These are phyloP conservation scores for Cladophialophora exuberans DNA, from an alignment of 2,329 filamentous ascomycete species.

Conservation along the genomic window DNA sequence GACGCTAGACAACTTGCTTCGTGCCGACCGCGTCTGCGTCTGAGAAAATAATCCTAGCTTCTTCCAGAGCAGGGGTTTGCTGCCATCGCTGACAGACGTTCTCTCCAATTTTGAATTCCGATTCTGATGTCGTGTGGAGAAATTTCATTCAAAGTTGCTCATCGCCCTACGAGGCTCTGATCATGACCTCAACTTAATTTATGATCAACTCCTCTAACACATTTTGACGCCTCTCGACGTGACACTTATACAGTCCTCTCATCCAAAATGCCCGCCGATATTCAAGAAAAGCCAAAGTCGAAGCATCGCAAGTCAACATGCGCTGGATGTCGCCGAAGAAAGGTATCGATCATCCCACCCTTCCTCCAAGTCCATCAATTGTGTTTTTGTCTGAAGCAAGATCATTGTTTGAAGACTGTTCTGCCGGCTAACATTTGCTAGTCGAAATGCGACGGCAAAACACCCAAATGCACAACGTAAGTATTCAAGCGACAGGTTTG, in stretches of 20 bases:
- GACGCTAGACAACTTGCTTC: constrained; percentile 7
- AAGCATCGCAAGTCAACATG: constrained; percentile 34
- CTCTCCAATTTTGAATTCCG: constrained; percentile 19
- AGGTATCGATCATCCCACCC: constrained; percentile 23
- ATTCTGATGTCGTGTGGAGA: constrained; percentile 21
- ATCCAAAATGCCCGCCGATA: constrained; percentile 22
- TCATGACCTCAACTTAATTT: constrained; percentile 10
- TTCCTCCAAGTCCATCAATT: background rate
- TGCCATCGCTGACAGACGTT: constrained; percentile 18
- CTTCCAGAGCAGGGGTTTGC: constrained; percentile 1
- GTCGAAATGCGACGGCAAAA: constrained; percentile 34
- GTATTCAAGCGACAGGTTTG: background rate
- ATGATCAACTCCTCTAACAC: background rate
- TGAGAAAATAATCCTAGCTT: constrained; percentile 15
- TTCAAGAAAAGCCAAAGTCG: constrained; percentile 30
- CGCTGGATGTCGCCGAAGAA: constrained; percentile 32
- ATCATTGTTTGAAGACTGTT: background rate
- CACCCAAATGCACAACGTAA: constrained; percentile 33
- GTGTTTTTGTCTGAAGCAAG: background rate
- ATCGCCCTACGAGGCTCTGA: constrained; percentile 22
- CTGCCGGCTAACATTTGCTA: constrained; percentile 22
- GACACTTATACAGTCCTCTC: no score
- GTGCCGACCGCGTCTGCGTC: constrained; percentile 7
- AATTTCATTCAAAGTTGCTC: constrained; percentile 13
- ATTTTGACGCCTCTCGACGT: no score